A percentile compares a stretch with the other conserved stretches of the same genome.
These are phyloP conservation scores for Paramecium caudatum DNA, from an alignment of 73 alveolate genomes.

Conservation along the genomic window DNA sequence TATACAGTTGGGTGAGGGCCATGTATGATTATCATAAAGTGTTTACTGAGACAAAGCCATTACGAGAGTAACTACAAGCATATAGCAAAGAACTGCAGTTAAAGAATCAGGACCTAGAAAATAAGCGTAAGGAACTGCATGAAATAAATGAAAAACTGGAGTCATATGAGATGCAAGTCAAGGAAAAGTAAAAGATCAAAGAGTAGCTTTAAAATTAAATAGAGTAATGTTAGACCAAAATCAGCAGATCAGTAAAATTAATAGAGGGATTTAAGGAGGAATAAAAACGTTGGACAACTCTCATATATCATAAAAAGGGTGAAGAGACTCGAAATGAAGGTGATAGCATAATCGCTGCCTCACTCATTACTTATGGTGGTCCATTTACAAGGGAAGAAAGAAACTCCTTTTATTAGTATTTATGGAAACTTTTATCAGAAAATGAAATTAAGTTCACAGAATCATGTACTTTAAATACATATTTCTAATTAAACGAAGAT, in stretches of 20 bases:
- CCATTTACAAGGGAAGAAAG: conserved; percentile 61
- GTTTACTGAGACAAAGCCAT: conserved; percentile 59
- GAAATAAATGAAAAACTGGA: conserved; percentile 42
- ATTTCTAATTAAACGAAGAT: conserved; percentile 7
- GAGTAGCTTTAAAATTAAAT: conserved; percentile 26
- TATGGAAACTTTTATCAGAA: neutral
- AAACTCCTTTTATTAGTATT: conserved; percentile 13
- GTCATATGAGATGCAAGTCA: neutral
- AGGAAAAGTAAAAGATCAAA: conserved; percentile 35
- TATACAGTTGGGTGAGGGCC: conserved; percentile 75
- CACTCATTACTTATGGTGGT: conserved; percentile 65
- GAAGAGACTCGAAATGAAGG: conserved; percentile 59
- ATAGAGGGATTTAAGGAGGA: conserved; percentile 72
- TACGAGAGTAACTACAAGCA: conserved; percentile 67
- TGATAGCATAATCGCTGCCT: conserved; percentile 58
- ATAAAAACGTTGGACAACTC: conserved; percentile 62
- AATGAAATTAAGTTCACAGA: conserved; percentile 63
- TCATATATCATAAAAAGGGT: conserved; percentile 53
- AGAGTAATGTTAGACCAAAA: conserved; percentile 68
- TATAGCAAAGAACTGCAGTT: conserved; percentile 1
- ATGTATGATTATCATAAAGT: conserved; percentile 75
- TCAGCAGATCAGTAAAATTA: conserved; percentile 58
- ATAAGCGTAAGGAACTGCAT: conserved; percentile 52
- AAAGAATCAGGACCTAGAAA: conserved; percentile 45
- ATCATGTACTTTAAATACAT: conserved; percentile 85